These are phyloP conservation scores for Lepraria neglecta DNA, from an alignment of 495 filamentous ascomycete genomes.

Conservation along the genomic window DNA sequence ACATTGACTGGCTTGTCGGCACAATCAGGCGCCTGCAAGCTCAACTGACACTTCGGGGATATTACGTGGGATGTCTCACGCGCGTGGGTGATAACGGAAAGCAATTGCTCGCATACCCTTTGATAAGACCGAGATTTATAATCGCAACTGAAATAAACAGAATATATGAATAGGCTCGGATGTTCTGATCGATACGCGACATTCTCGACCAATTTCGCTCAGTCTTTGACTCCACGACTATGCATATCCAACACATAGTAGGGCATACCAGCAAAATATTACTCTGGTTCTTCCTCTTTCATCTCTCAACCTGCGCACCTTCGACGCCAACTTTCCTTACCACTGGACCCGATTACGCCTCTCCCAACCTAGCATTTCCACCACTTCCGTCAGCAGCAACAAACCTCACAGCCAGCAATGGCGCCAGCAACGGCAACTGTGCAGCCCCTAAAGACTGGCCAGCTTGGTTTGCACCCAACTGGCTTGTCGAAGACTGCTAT, in stretches of 20 bases:
- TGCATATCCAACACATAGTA: too few species aligned
- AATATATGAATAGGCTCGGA: background rate
- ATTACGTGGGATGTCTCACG: background rate
- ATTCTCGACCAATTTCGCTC: too few species aligned
- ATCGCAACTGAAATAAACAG: background rate
- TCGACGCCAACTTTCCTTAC: too few species aligned
- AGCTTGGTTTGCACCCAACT: background rate
- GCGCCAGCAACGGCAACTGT: conserved; percentile 12
- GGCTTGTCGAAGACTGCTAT: conserved; percentile 15
- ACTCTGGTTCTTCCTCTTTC: too few species aligned
- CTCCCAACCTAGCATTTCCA: background rate
- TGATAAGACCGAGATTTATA: background rate
- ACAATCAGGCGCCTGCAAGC: background rate
- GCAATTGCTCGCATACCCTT: background rate
- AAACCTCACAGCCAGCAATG: conserved; percentile 3
- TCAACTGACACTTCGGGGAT: background rate
- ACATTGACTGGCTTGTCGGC: background rate
- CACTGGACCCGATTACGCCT: too few species aligned
- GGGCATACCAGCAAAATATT: too few species aligned
- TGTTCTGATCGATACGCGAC: background rate
- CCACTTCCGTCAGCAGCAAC: background rate
- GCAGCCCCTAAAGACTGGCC: background rate
- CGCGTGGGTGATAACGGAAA: background rate
- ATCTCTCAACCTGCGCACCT: background rate
- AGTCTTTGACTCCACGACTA: too few species aligned